phyloP scores from a whole-genome alignment of 768 basidiomycete species.

The Leucocoprinus sp. region DNA sequence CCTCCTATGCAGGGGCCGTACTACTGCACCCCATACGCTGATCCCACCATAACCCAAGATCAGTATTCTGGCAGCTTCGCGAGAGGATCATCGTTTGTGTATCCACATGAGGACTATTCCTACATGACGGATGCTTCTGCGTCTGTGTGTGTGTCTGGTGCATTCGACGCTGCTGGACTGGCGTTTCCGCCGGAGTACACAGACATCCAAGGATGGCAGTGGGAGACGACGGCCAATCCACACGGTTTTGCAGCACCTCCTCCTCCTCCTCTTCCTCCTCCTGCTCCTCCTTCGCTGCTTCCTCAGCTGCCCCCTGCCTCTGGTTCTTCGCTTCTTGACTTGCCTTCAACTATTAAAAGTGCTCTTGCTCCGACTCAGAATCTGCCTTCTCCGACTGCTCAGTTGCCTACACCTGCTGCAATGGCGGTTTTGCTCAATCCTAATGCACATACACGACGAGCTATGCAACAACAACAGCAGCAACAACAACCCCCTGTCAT shows the following conservation, averaged over 20 bases:
- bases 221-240: not conserved
- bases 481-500: constrained; percentile 8
- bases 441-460: constrained; percentile 23
- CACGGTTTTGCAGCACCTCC: constrained; percentile 14
- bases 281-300: constrained; percentile 5
- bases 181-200: constrained; percentile 27
- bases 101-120: constrained; percentile 37
- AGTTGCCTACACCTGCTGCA: constrained; percentile 38
- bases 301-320: constrained; percentile 6
- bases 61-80: constrained; percentile 36
- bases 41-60: constrained; percentile 18
- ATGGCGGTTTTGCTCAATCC: constrained; percentile 39
- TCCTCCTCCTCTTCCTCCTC: constrained; percentile 10
- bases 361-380: constrained; percentile 5
- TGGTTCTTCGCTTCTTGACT: constrained; percentile 5
- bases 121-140: constrained; percentile 24
- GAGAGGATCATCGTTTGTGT: constrained; percentile 39
- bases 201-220: constrained; percentile 14
- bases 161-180: constrained; percentile 21
- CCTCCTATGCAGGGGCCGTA: constrained; percentile 31
- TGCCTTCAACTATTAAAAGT: constrained; percentile 11
- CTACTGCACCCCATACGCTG: constrained; percentile 17
- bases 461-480: too few relatives aligned
- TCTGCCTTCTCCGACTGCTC: constrained; percentile 29
- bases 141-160: not conserved